These are phyloP conservation scores for Exidia glandulosa DNA, from an alignment of 768 basidiomycete genomes.

Conservation along the genomic window DNA sequence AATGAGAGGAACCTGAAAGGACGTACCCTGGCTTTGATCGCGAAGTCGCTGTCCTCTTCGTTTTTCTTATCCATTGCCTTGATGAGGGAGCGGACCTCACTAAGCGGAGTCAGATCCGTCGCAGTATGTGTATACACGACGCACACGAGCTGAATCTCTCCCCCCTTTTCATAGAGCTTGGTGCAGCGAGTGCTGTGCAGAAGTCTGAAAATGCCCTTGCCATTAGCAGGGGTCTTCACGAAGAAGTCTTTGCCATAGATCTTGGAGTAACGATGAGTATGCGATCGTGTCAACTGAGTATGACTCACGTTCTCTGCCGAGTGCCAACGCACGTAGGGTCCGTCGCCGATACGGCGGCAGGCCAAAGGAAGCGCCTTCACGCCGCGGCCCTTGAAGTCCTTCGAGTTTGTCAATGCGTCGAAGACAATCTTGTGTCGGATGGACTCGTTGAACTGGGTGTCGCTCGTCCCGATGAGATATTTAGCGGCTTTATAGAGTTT, in stretches of 20 bases:
- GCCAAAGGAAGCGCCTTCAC: constrained; percentile 13
- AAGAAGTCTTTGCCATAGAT: neutral
- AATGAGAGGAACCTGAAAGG: neutral
- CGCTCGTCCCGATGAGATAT: constrained; percentile 9
- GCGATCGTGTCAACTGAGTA: neutral
- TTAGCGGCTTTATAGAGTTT: constrained; percentile 11
- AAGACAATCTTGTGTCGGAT: constrained; percentile 16
- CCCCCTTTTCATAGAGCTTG: neutral
- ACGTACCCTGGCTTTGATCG: neutral
- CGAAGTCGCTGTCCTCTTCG: too few species aligned
- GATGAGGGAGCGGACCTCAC: neutral
- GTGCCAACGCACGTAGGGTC: constrained; percentile 15
- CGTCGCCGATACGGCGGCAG: constrained; percentile 8
- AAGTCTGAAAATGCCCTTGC: neutral
- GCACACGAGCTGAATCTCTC: neutral
- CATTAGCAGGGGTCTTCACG: neutral
- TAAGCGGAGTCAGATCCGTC: neutral
- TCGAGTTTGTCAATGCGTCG: constrained; percentile 3
- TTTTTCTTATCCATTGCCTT: neutral
- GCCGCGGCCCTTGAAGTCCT: neutral
- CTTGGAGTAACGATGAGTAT: neutral
- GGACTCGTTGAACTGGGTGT: constrained; percentile 10
- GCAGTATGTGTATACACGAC: neutral
- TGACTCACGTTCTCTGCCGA: constrained; percentile 9
- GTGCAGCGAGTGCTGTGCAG: neutral